Evolutionary conservation across 2,329 filamentous ascomycete genomes (phyloP), one percentile per base, ranked within the genome.

Genomic region (Aureobasidium sp.): DNA sequence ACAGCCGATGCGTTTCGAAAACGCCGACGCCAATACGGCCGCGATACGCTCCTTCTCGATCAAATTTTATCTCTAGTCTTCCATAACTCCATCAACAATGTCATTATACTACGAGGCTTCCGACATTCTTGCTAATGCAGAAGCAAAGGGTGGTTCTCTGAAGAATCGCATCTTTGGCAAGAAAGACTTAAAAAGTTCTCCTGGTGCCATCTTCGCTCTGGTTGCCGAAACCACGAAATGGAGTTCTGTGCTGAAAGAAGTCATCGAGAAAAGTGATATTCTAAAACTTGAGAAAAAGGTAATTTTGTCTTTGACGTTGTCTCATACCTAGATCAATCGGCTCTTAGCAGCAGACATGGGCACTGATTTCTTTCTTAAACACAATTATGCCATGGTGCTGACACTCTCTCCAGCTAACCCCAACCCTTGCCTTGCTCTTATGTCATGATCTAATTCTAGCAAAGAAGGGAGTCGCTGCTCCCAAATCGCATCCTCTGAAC

Each of bases 51-150:
- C 42, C n/a, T 37, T 48, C 42, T 37, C 55, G 17, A 29, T 12
- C 55, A 48, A 58, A 58, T 58, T 58, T 48, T 58, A 27, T 39
- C 5, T 42, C 27, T 48, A 32, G 34, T 20, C 55, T 29, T 26
- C 32, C 2, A 27, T 32, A 46, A 42, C n/a, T 46, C 8, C 57
- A 41, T 23, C 57, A 60, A 60, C 29, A 32, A 97, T 97, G 93
- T 96, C 92, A 52, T 87, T 99, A 62, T 99, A 99, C 74, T 89
- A 96, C 73, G 94, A 97, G 78, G 89, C 92, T 7, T 91, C 89
- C 4, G 82, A 86, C 15, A 79, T 97, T 39, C 77, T 99, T 62
- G 82, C 83, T 4, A 82, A 81, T 7, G 77, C 85, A 3, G 77
- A 83, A 1, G 82, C 84, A n/a, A 77, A 80, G 3, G 87, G 88